A percentile compares a stretch with the other conserved stretches of the same genome.
Conservation (phyloP, 495 filamentous ascomycete genomes). For the Neurospora sp. region DNA sequence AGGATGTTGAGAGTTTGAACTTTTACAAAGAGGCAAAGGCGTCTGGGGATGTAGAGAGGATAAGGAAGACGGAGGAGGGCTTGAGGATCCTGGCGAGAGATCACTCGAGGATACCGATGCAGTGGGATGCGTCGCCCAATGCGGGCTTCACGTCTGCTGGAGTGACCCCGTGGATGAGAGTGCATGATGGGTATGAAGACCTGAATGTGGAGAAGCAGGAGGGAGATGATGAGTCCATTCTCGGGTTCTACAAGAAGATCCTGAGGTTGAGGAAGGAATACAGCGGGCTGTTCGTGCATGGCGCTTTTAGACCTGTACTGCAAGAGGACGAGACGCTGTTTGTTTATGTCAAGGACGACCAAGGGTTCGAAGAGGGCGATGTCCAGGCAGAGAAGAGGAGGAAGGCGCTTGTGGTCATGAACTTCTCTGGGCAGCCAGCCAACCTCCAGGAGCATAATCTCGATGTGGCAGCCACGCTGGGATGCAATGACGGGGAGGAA, state of each 20-base stretch:
- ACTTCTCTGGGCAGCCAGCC: slow-evolving; percentile 7
- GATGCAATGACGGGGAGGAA: neutral
- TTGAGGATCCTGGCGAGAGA: slow-evolving; percentile 48
- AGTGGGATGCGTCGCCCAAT: slow-evolving; percentile 44
- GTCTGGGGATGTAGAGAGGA: slow-evolving; percentile 16
- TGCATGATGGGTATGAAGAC: slow-evolving; percentile 32
- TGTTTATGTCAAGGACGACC: slow-evolving; percentile 8
- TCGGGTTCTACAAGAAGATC: slow-evolving; percentile 37
- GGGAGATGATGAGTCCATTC: slow-evolving; percentile 24
- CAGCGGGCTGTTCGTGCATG: slow-evolving; percentile 51
- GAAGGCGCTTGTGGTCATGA: slow-evolving; percentile 10
- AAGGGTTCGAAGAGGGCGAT: neutral
- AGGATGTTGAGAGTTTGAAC: slow-evolving; percentile 54
- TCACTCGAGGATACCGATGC: slow-evolving; percentile 52
- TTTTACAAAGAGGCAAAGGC: slow-evolving; percentile 38
- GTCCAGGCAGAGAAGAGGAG: neutral
- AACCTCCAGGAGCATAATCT: slow-evolving; percentile 1
- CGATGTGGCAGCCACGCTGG: neutral
- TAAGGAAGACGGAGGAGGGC: slow-evolving; percentile 28
- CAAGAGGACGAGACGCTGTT: slow-evolving; percentile 14
- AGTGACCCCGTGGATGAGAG: slow-evolving; percentile 43
- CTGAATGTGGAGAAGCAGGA: slow-evolving; percentile 37
- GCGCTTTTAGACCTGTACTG: slow-evolving; percentile 36
- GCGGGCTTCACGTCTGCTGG: slow-evolving; percentile 38
- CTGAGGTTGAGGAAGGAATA: slow-evolving; percentile 38